phyloP scores from a whole-genome alignment of 768 basidiomycete genomes.

The Lentinula detonsa region DNA sequence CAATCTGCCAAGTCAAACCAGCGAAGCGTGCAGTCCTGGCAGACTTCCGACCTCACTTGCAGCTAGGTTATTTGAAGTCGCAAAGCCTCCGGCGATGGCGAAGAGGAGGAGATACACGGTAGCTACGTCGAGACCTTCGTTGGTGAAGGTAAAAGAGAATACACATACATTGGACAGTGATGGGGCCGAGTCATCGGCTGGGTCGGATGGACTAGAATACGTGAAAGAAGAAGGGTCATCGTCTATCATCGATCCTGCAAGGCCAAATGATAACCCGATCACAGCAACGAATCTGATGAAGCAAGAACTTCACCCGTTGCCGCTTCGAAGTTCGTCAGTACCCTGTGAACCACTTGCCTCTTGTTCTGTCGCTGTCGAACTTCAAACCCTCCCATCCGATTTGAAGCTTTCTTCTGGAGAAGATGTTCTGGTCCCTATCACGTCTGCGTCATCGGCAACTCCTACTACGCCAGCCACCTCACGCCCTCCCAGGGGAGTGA shows the following conservation, averaged over 20 bases:
- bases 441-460: no score
- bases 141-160: not conserved
- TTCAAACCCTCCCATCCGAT: not conserved
- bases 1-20: not conserved
- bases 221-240: not conserved
- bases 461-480: not conserved
- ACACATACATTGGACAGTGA: not conserved
- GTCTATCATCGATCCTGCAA: not conserved
- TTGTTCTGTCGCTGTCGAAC: not conserved
- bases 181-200: not conserved
- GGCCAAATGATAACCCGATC: not conserved
- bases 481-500: not conserved
- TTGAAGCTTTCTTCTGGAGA: no score
- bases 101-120: constrained; percentile 1
- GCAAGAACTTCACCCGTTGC: not conserved
- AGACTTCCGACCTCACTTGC: not conserved
- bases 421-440: no score
- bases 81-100: not conserved
- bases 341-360: not conserved
- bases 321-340: not conserved
- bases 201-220: not conserved
- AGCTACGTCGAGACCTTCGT: not conserved
- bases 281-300: no score
- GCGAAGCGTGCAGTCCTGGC: not conserved
- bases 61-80: constrained; percentile 1